Evolutionary conservation across 495 filamentous ascomycete genomes (phyloP).

Genomic region (Aspergillus indologenus): DNA sequence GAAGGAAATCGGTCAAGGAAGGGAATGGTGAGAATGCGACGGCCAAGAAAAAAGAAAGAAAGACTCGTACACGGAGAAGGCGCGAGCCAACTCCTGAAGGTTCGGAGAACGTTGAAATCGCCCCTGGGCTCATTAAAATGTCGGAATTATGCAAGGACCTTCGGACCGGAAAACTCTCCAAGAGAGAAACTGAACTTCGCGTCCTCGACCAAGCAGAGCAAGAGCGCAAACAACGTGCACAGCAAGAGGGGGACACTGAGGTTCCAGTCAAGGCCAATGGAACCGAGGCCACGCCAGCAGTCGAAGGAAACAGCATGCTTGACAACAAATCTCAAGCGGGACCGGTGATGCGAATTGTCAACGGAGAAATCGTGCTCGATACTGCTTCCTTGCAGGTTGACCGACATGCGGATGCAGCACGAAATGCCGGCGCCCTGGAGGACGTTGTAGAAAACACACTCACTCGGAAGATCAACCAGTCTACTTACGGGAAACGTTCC

Average conservation of each 20-base stretch:
- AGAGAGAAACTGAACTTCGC: slow-evolving; percentile 58
- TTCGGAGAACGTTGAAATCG: slow-evolving; percentile 68
- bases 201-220: slow-evolving; percentile 52
- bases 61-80: slow-evolving; percentile 33
- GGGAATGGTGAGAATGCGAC: slow-evolving; percentile 21
- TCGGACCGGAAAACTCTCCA: slow-evolving; percentile 76
- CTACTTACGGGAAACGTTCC: slow-evolving; percentile 67
- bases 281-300: slow-evolving; percentile 18
- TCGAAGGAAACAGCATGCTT: slow-evolving; percentile 13
- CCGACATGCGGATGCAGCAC: slow-evolving; percentile 65
- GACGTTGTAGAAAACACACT: slow-evolving; percentile 76
- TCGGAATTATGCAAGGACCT: slow-evolving; percentile 74
- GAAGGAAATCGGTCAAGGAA: slow-evolving; percentile 28
- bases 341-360: slow-evolving; percentile 67
- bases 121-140: slow-evolving; percentile 72
- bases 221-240: slow-evolving; percentile 43
- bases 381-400: slow-evolving; percentile 74
- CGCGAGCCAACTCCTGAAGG: slow-evolving; percentile 71
- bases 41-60: slow-evolving; percentile 28
- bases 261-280: slow-evolving; percentile 32
- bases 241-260: slow-evolving; percentile 33
- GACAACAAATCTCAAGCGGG: slow-evolving; percentile 36
- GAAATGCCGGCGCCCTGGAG: slow-evolving; percentile 55
- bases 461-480: slow-evolving; percentile 69
- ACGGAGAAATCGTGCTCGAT: slow-evolving; percentile 82